phyloP scores from a whole-genome alignment of 495 filamentous ascomycete genomes.

The Trichoderma gamsii region DNA sequence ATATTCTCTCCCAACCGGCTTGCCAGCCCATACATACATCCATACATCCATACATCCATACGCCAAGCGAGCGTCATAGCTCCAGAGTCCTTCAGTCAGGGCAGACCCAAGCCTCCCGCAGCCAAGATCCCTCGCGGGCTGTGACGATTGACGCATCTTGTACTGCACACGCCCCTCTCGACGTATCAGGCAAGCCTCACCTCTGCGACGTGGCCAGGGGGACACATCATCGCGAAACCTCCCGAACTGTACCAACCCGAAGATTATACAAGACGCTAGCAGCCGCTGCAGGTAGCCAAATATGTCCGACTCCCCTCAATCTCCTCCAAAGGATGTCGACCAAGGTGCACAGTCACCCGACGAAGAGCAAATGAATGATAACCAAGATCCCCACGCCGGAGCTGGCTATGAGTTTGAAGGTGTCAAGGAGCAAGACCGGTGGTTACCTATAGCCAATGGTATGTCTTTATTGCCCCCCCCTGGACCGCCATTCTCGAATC shows the following conservation, averaged over 20 bases:
- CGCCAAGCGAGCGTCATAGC: conserved; percentile 10
- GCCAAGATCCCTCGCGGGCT: background rate
- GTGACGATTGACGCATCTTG: conserved; percentile 14
- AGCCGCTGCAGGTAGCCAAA: conserved; percentile 63
- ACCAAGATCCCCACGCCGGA: conserved; percentile 53
- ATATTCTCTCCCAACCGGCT: conserved; percentile 14
- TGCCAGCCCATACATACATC: conserved; percentile 11
- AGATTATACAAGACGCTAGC: conserved; percentile 49
- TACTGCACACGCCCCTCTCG: background rate
- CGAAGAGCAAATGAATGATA: conserved; percentile 61
- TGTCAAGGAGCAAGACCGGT: conserved; percentile 98
- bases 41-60: conserved; percentile 10
- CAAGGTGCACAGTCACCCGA: conserved; percentile 89
- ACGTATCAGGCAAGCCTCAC: conserved; percentile 38
- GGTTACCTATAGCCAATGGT: conserved; percentile 99
- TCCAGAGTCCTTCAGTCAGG: conserved; percentile 4
- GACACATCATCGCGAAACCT: conserved; percentile 43
- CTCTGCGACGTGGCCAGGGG: conserved; percentile 49
- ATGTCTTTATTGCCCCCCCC: conserved; percentile 47
- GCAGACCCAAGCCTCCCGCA: conserved; percentile 2
- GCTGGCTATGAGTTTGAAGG: conserved; percentile 78
- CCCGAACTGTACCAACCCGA: conserved; percentile 44
- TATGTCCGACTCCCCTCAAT: conserved; percentile 95
- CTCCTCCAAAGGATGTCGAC: conserved; percentile 91
- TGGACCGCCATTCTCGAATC: conserved; percentile 41